A percentile compares a stretch with the other conserved stretches of the same genome.
phyloP scores from a whole-genome alignment of 495 filamentous ascomycete species.

The Neurospora sp. region DNA sequence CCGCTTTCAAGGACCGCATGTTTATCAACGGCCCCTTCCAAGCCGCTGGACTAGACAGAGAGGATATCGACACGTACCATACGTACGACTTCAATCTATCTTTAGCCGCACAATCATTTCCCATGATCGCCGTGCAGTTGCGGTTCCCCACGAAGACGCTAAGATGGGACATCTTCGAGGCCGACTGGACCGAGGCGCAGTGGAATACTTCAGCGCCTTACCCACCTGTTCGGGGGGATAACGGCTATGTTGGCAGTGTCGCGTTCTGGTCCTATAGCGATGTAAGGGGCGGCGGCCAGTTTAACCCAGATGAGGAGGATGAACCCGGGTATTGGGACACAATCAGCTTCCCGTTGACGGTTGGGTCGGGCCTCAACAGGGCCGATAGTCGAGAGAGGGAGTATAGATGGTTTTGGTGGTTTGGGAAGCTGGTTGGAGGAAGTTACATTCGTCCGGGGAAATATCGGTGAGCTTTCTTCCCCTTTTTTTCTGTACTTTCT shows the following conservation, averaged over 20 bases:
- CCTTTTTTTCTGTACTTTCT: neutral
- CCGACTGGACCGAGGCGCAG: slow-evolving; percentile 16
- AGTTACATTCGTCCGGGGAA: slow-evolving; percentile 25
- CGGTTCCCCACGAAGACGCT: slow-evolving; percentile 21
- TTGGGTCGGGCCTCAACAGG: slow-evolving; percentile 9
- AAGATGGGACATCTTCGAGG: slow-evolving; percentile 22
- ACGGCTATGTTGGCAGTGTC: slow-evolving; percentile 25
- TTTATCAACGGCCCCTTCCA: slow-evolving; percentile 8
- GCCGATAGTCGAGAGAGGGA: neutral
- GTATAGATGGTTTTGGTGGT: slow-evolving; percentile 21
- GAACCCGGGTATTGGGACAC: slow-evolving; percentile 11
- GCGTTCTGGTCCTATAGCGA: slow-evolving; percentile 13
- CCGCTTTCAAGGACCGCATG: neutral
- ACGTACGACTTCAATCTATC: slow-evolving; percentile 20
- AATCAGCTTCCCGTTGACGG: slow-evolving; percentile 19
- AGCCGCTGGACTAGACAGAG: slow-evolving; percentile 6
- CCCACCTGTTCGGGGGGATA: slow-evolving; percentile 23
- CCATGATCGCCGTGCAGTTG: slow-evolving; percentile 16
- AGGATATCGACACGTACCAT: slow-evolving; percentile 10
- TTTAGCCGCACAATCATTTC: slow-evolving; percentile 9
- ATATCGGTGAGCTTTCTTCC: slow-evolving; percentile 18
- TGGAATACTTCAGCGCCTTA: slow-evolving; percentile 15
- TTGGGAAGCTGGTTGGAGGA: slow-evolving; percentile 25
- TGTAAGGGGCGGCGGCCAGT: neutral
- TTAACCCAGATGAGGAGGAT: slow-evolving; percentile 7